Evolutionary conservation across 352 stramenopile species (phyloP), one percentile per base, ranked within the genome.

Genomic region (Elongisporangium undulatum): DNA sequence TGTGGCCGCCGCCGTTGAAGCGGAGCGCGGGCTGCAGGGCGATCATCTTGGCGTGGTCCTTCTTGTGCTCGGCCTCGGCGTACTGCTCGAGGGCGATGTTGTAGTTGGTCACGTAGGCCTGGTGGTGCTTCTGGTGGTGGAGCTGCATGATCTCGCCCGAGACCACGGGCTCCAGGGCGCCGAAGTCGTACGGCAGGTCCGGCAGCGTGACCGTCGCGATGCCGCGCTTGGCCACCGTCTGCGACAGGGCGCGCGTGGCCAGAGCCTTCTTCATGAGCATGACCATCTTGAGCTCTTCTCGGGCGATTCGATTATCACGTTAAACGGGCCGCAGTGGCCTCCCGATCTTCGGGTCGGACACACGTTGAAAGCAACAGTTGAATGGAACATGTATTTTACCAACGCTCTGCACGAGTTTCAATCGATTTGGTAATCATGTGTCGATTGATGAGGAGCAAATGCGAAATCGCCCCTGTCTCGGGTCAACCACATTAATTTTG

Each of bases 1-100:
- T 74, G 74, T 99, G 97, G 59, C 97, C 97, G 15, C 97, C 97
- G 19, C 96, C 97, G 78, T 99, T 99, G 77, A 99, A 99, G 68
- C 98, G 97, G 52, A 99, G 79, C 39, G 94, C 95, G 15, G 76
- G 78, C 64, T 98, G 88, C 21, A 98, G 73, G 49, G 76, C 82
- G 66, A 98, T 95, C 60, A 98, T 87, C 60, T 85, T 90, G 53
- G 84, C 88, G 63, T 98, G 80, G 77, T 99, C 92, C 23, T 69
- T 61, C 69, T 92, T 92, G 50, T 69, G 62, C 68, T 95, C 74
- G 41, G 95, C 95, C 55, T 93, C 82, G 49, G 95, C 92, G 61
- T 97, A 89, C 79, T 98, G 96, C 77, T 98, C 96, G 17, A 97
- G 63, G 16, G 94, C 78, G 21, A 69, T 80, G 71, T 98, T 99